Evolutionary conservation across 495 filamentous ascomycete species (phyloP).

Genomic region (Chaetomium tenue): DNA sequence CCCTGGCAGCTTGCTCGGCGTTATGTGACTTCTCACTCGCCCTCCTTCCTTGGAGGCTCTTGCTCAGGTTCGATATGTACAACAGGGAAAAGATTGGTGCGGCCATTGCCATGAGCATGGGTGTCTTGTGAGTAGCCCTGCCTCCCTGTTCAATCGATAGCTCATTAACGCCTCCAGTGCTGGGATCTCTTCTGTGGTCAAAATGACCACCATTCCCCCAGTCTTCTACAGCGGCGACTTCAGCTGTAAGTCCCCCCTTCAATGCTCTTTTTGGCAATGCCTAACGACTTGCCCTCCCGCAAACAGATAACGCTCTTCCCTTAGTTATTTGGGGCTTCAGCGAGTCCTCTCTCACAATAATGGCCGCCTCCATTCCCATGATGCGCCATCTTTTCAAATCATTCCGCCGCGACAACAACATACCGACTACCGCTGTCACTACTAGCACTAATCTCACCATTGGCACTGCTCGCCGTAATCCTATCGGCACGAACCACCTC

Average conservation of each 20-base stretch:
- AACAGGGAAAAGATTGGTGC: constrained; percentile 35
- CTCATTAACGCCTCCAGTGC: constrained; percentile 21
- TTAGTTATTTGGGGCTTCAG: constrained; percentile 33
- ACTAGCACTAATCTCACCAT: not conserved
- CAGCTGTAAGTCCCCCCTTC: constrained; percentile 28
- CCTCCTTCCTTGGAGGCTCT: constrained; percentile 30
- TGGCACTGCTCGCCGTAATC: not conserved
- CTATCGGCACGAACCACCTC: not conserved
- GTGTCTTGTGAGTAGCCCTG: constrained; percentile 29
- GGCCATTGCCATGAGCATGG: constrained; percentile 35
- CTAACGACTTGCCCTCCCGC: not conserved
- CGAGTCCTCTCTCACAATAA: constrained; percentile 35
- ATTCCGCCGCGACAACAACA: not conserved
- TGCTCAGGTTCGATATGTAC: constrained; percentile 33
- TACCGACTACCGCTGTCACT: not conserved
- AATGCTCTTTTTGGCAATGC: not conserved
- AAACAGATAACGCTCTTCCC: constrained; percentile 26
- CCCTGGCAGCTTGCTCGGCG: constrained; percentile 28
- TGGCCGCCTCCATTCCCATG: constrained; percentile 35
- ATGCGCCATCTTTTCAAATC: constrained; percentile 28
- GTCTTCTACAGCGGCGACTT: constrained; percentile 27
- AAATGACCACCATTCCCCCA: constrained; percentile 25
- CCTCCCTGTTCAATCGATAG: not conserved
- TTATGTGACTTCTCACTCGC: constrained; percentile 32
- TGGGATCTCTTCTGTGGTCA: constrained; percentile 30